phyloP scores from a whole-genome alignment of 2,329 filamentous ascomycete species.

The Xylaria sp. region DNA sequence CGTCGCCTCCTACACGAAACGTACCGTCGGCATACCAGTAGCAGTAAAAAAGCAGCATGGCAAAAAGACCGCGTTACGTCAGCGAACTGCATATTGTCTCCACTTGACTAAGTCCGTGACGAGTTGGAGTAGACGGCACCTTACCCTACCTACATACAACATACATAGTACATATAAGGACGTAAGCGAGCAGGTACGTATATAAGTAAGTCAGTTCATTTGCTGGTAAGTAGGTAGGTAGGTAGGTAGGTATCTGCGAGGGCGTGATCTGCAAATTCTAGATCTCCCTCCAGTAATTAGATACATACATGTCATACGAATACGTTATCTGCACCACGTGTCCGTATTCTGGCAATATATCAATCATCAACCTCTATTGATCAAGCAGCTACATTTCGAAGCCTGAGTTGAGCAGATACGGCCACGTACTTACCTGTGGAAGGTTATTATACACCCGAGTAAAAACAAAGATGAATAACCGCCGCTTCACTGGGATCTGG shows the following conservation, averaged over 20 bases:
- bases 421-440: neutral
- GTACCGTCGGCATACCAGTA: neutral
- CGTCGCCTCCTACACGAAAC: neutral
- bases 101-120: slow-evolving; percentile 25
- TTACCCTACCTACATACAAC: neutral
- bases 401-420: no score
- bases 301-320: neutral
- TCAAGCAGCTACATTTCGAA: neutral
- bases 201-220: no score
- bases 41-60: neutral
- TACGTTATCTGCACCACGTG: neutral
- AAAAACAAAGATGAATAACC: neutral
- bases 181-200: neutral
- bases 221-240: no score
- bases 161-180: neutral
- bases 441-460: neutral
- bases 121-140: neutral
- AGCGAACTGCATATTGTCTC: slow-evolving; percentile 22
- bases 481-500: neutral
- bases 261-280: neutral
- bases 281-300: neutral
- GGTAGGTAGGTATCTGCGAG: neutral
- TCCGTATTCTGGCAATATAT: neutral
- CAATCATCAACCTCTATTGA: neutral
- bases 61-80: slow-evolving; percentile 20